A percentile compares a stretch with the other conserved stretches of the same genome.
Evolutionary conservation across 768 basidiomycete species (phyloP).

Genomic region (Phaffia australis): DNA sequence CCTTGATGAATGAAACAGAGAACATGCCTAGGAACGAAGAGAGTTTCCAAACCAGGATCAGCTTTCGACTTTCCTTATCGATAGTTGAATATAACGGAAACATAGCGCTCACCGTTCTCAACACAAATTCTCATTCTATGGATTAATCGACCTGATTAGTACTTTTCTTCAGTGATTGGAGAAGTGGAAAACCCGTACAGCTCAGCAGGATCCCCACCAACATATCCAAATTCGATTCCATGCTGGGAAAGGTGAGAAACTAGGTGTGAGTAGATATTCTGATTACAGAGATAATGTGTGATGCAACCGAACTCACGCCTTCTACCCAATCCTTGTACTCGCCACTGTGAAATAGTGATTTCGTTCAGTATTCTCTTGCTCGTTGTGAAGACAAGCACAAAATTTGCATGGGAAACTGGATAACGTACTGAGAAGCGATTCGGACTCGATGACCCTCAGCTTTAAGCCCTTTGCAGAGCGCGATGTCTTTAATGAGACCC

Average conservation of each 20-base stretch:
- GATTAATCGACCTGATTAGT: not conserved
- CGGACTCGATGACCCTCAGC: conserved; percentile 72
- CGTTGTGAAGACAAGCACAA: too few species aligned
- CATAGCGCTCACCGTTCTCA: conserved; percentile 53
- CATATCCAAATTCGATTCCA: conserved; percentile 88
- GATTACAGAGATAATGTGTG: too few species aligned
- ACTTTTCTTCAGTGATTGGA: not conserved
- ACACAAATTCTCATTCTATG: conserved; percentile 55
- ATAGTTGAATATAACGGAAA: too few species aligned
- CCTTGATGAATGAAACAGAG: conserved; percentile 87
- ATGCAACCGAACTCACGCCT: conserved; percentile 50
- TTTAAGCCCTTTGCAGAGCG: conserved; percentile 65
- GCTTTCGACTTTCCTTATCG: too few species aligned
- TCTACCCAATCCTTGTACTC: conserved; percentile 95
- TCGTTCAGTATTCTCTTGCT: too few species aligned
- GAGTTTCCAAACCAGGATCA: too few species aligned
- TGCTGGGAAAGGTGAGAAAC: conserved; percentile 45
- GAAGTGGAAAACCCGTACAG: conserved; percentile 37
- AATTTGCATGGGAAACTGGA: too few species aligned
- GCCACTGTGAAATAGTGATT: conserved; percentile 35
- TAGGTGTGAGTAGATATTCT: conserved; percentile 1
- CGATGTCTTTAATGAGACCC: conserved; percentile 48
- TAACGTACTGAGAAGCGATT: conserved; percentile 66
- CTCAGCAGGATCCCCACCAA: conserved; percentile 95
- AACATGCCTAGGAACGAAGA: conserved; percentile 51